phyloP scores from a whole-genome alignment of 2,329 filamentous ascomycete species.

The Penicillium sp. region DNA sequence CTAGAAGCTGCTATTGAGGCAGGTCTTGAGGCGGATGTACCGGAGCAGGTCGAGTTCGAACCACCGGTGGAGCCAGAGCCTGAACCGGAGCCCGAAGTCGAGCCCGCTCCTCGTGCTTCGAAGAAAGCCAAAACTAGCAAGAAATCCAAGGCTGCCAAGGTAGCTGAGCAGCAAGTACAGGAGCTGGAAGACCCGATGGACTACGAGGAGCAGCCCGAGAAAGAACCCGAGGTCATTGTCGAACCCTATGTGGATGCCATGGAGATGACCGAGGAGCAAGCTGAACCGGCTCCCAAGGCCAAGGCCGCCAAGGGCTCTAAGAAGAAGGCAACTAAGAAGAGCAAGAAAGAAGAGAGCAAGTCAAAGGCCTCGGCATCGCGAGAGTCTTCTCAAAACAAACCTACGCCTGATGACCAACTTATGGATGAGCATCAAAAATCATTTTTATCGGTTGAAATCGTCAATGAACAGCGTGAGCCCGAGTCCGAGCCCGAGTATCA shows the following conservation, averaged over 20 bases:
- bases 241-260: constrained; percentile 5
- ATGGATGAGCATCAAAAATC: constrained; percentile 28
- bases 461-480: constrained; percentile 28
- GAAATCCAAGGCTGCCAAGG: constrained; percentile 26
- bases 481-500: constrained; percentile 29
- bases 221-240: neutral
- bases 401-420: constrained; percentile 1
- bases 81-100: constrained; percentile 10
- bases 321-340: constrained; percentile 23
- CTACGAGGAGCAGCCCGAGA: constrained; percentile 5
- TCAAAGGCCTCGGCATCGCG: constrained; percentile 4
- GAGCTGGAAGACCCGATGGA: constrained; percentile 10
- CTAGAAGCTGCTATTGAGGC: constrained; percentile 66
- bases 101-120: constrained; percentile 17
- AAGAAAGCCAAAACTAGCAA: constrained; percentile 33
- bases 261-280: constrained; percentile 13
- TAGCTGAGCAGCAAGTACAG: constrained; percentile 3
- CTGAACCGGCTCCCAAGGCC: constrained; percentile 15
- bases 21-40: constrained; percentile 59
- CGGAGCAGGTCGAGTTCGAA: constrained; percentile 37
- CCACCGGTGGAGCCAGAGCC: constrained; percentile 33
- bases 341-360: constrained; percentile 11
- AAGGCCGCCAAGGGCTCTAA: constrained; percentile 21
- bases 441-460: constrained; percentile 31
- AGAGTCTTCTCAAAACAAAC: constrained; percentile 2